These are phyloP conservation scores for Alloteropsis semialata DNA, from an alignment of 176 grass and related monocot genomes.

Conservation along the genomic window DNA sequence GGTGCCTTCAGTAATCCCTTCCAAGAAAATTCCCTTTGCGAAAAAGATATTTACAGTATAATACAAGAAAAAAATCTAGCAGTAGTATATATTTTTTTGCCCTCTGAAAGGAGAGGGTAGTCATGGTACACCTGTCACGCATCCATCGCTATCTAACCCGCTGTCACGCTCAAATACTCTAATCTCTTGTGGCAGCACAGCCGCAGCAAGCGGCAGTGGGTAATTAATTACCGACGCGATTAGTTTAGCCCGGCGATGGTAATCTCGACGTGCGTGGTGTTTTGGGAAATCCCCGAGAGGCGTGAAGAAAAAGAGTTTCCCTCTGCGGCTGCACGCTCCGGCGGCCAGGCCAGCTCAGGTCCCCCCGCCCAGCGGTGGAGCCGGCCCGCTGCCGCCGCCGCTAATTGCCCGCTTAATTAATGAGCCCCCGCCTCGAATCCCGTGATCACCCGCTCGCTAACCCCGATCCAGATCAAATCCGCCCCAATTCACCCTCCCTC, in stretches of 20 bases:
- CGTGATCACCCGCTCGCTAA: slow-evolving; percentile 27
- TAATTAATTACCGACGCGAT: neutral
- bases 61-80: no score
- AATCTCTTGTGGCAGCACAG: neutral
- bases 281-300: neutral
- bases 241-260: neutral
- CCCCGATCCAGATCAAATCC: slow-evolving; percentile 43
- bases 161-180: neutral
- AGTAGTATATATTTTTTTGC: no score
- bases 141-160: neutral
- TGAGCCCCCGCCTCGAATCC: slow-evolving; percentile 9
- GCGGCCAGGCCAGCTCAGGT: no score
- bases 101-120: no score
- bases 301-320: slow-evolving; percentile 20
- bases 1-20: neutral
- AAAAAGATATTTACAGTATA: no score
- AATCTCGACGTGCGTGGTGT: slow-evolving; percentile 32
- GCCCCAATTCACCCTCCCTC: neutral
- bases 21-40: neutral
- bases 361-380: neutral
- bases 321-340: neutral
- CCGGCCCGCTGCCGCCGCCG: neutral
- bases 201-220: neutral
- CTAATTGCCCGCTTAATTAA: slow-evolving; percentile 29
- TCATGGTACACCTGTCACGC: neutral